Evolutionary conservation across 1,284 basidiomycete genomes (phyloP), one percentile per base, ranked within the genome.

Genomic region (Trametes hirsuta): DNA sequence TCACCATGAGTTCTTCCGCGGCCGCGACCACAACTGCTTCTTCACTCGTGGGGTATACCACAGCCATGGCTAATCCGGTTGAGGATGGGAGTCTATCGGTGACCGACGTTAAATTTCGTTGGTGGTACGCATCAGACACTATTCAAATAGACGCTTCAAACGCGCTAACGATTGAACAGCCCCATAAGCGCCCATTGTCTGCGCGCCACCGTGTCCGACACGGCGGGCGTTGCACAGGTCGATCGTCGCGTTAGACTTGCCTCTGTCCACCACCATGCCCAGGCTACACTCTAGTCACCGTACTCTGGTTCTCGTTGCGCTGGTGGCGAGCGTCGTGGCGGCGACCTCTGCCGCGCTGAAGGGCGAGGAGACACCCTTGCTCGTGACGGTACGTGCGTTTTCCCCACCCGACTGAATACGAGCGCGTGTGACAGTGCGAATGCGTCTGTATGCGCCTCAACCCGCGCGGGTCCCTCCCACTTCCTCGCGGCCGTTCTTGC

Each of bases 1-100:
- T 78, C 52, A 82, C 72, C 85, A 94, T 94, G 46, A 93, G 79
- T 56, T 79, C 78, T 70, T 94, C 90, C 0, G 90, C 89, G 4
- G 78, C 82, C 1, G 76, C 68, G 47, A 93, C 75, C 15, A 85
- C 75, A 5, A 74, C 75, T 11, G 71, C 71, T 59, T 84, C 81
- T 36, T 69, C 69, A 34, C 58, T 30, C 36, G 69, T 75, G 4
- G 78, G 82, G 62, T 80, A 80, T 59, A 62, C 58, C 18, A 58
- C 36, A 37, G 53, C 48, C 61, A 64, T 62, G 15, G 8, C 8
- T 4, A 8, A 30, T 30, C 30, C 5, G 8, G 30, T 4, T 30
- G 8, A 30, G 30, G 30, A 30, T 30, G 30, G 30, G 4, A 30
- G 30, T 30, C 30, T 30, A 8, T 30, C 30, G 30, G 8, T 30